Percentiles rank a stretch among this genome's conserved stretches.
Conservation (phyloP, 305 asterid genomes). For the Caryopteris hybrid region DNA sequence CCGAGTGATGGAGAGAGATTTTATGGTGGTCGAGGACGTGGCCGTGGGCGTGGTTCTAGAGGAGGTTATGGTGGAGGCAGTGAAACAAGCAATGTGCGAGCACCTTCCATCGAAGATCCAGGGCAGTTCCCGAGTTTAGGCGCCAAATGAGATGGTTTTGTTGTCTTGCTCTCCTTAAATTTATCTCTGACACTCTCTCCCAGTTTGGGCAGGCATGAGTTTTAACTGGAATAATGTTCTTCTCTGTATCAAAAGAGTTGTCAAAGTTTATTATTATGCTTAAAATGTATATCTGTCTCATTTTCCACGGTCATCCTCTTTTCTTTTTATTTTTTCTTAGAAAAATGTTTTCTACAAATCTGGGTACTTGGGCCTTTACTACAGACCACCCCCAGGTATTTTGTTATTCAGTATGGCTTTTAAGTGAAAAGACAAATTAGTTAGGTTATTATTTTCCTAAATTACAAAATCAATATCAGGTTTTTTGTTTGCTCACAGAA, state of each 20-base stretch:
- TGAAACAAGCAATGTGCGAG: slow-evolving; percentile 27
- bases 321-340: no score
- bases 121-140: slow-evolving; percentile 64
- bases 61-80: slow-evolving; percentile 38
- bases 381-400: no score
- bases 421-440: no score
- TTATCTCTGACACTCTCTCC: neutral
- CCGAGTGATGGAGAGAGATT: slow-evolving; percentile 66
- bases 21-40: slow-evolving; percentile 47
- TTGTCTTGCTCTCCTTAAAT: neutral
- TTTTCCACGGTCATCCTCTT: no score
- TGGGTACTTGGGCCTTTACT: no score
- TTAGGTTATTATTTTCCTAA: no score
- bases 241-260: slow-evolving; percentile 8
- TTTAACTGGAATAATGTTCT: slow-evolving; percentile 19
- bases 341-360: no score
- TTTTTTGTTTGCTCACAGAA: no score
- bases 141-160: slow-evolving; percentile 34
- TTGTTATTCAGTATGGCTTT: no score
- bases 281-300: slow-evolving; percentile 13
- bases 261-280: neutral
- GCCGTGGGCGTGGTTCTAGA: slow-evolving; percentile 58
- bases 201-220: neutral
- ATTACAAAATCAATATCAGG: no score
- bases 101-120: slow-evolving; percentile 51